Base-by-base conservation (phyloP, 441 rosid genomes). In the Iberis amara region DNA sequence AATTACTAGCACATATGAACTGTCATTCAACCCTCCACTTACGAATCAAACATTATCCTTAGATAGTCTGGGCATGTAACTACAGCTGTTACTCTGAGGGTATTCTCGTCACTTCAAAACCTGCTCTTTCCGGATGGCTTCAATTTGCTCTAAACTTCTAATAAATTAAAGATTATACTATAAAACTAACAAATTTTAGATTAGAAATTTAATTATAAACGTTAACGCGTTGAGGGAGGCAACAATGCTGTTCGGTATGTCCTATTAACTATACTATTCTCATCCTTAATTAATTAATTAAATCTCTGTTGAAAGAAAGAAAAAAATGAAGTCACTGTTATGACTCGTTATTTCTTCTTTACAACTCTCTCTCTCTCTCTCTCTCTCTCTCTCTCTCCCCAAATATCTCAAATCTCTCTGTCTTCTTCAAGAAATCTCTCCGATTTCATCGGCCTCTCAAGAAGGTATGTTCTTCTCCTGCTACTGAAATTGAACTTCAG, bases 211-310 rank as follows among this genome's bases (percentile, higher is more conserved):
- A 31, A 31, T 31, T 31, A 31, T 5, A 6, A 44, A 47, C 47
- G 54, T 38, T 38, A n/a, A 47, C 70, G 70, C 70, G 70, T 65
- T n/a, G 65, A 59, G 45, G 55, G 18, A 59, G 55, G 70, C 65
- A 59, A 18, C 21, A 18, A 1, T 18, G 21, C 21, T 18, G 21
- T 18, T 18, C 21, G 21, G 1, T 18, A 1, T 18, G 21, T 18
- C 21, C 2, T 18, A 18, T 18, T 18, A 18, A 18, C 21, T 18
- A 18, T 3, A 18, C 21, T 18, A 1, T 18, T 18, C 21, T n/a
- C 21, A 1, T 18, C 3, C 3, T 18, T 18, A 18, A 18, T 18
- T 18, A 18, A 18, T 18, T 18, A 18, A 18, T 18, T 18, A 18
- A 18, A 3, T 18, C 21, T 18, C 21, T 18, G 21, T 18, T 18